Evolutionary conservation across 306 rosid genomes (phyloP).

Genomic region (Ziziphus jujuba): DNA sequence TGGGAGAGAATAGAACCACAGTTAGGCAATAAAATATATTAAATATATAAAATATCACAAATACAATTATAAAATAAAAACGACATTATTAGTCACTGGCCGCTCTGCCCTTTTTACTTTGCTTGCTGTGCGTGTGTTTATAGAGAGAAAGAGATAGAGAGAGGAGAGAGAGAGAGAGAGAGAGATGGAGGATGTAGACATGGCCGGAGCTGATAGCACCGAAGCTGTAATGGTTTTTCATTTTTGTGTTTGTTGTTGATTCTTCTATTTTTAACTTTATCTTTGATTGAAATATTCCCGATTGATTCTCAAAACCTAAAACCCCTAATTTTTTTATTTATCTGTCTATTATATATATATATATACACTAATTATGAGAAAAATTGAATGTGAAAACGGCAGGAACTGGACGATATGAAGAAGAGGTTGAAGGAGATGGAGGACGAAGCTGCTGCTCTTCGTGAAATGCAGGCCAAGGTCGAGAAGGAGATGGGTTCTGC

Average conservation of each 20-base stretch:
- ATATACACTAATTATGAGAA: background rate
- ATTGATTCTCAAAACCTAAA: slow-evolving; percentile 11
- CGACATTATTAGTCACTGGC: background rate
- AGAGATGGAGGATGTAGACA: slow-evolving; percentile 58
- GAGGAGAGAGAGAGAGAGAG: slow-evolving; percentile 13
- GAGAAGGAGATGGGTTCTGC: slow-evolving; percentile 61
- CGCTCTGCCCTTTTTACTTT: slow-evolving; percentile 3
- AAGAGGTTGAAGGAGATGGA: slow-evolving; percentile 69
- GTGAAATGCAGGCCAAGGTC: slow-evolving; percentile 80
- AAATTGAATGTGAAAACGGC: slow-evolving; percentile 2
- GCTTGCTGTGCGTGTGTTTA: background rate
- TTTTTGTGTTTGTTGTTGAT: background rate
- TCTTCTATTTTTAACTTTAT: background rate
- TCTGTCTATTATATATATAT: too few species aligned
- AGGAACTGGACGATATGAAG: slow-evolving; percentile 73
- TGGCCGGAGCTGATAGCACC: slow-evolving; percentile 41
- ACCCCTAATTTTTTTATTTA: slow-evolving; percentile 27
- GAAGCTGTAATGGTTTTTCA: slow-evolving; percentile 37
- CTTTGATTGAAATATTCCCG: background rate
- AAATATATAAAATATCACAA: too few species aligned
- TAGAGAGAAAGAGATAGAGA: slow-evolving; percentile 11
- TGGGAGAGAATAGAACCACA: too few species aligned
- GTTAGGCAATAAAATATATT: too few species aligned
- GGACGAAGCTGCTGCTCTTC: slow-evolving; percentile 68
- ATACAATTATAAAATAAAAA: too few species aligned